These are phyloP conservation scores for Quercus bicolor DNA, from an alignment of 306 rosid genomes.

Conservation along the genomic window DNA sequence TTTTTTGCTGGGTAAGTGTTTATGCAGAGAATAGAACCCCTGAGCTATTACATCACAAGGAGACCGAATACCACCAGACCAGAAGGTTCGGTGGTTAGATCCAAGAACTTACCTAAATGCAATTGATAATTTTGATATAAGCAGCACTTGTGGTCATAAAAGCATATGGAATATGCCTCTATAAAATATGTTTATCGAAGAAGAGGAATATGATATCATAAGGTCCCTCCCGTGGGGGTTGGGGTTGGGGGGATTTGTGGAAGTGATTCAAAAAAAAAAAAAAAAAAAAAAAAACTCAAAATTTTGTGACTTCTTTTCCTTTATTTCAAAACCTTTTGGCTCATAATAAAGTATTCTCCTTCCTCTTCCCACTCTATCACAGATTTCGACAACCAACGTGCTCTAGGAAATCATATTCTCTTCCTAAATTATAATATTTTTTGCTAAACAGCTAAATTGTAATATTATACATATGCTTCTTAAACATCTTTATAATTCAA, in stretches of 20 bases:
- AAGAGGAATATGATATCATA: constrained; percentile 11
- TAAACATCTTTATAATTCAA: neutral
- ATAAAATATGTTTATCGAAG: neutral
- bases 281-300: constrained; percentile 2
- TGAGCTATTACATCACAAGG: no score
- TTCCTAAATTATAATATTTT: neutral
- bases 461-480: neutral
- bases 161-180: neutral
- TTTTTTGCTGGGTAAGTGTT: no score
- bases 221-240: constrained; percentile 7
- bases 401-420: neutral
- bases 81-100: no score
- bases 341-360: neutral
- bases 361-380: neutral
- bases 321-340: constrained; percentile 17
- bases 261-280: neutral
- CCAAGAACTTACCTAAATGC: no score
- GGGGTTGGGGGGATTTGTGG: constrained; percentile 3
- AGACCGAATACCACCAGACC: no score
- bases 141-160: no score
- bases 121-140: no score
- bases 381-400: neutral
- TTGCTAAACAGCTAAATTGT: no score
- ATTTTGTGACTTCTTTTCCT: neutral
- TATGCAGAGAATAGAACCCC: no score